Conservation (phyloP, 2,329 filamentous ascomycete species). For the Colletotrichum sp. region DNA sequence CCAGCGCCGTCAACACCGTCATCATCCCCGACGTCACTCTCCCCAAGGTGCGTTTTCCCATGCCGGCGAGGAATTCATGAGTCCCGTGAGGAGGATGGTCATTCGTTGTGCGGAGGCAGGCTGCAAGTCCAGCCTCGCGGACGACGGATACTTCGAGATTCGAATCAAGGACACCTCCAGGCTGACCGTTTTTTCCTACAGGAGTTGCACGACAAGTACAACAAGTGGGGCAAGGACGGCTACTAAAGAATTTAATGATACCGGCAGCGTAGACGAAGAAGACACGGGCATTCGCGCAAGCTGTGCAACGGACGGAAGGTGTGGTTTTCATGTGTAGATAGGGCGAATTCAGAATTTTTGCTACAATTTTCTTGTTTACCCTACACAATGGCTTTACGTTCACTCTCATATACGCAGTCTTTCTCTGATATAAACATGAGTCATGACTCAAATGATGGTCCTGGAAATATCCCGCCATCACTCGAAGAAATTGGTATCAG, state of each 20-base stretch:
- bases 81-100: background rate
- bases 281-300: background rate
- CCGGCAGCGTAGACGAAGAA: background rate
- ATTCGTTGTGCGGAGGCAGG: background rate
- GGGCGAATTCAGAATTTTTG: slow-evolving; percentile 12
- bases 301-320: background rate
- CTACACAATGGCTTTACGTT: background rate
- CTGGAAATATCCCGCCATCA: background rate
- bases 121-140: background rate
- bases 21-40: slow-evolving; percentile 93
- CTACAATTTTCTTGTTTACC: background rate
- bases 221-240: slow-evolving; percentile 99
- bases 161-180: background rate
- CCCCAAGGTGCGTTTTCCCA: slow-evolving; percentile 71
- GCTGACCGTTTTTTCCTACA: slow-evolving; percentile 39
- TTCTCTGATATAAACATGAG: background rate
- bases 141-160: too few species aligned
- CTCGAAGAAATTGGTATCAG: background rate
- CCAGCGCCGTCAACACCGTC: slow-evolving; percentile 93
- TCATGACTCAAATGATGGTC: background rate
- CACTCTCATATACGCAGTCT: background rate
- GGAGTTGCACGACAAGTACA: slow-evolving; percentile 95
- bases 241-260: slow-evolving; percentile 57
- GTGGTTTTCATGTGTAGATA: slow-evolving; percentile 22
- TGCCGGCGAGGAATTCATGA: background rate